Percentiles rank a stretch among this genome's conserved stretches.
Conservation (phyloP, 257 asterid species). For the Datura wrightii region DNA sequence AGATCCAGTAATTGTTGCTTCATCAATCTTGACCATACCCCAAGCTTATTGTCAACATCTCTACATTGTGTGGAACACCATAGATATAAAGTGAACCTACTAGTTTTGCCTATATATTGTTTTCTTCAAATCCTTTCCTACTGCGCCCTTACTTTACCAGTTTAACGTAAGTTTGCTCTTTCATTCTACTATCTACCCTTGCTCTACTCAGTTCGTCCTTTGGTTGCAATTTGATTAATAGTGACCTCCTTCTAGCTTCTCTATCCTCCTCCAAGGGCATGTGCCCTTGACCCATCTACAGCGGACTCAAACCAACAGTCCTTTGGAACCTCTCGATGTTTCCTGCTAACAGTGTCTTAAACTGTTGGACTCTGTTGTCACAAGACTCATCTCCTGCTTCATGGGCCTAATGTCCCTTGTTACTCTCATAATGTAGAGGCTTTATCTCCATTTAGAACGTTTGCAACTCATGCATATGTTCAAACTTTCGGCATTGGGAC, state of each 20-base stretch:
- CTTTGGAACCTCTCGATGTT: background rate
- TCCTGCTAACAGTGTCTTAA: conserved; percentile 2
- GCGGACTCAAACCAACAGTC: background rate
- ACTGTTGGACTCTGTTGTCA: background rate
- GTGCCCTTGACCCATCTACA: background rate
- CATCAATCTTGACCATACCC: background rate
- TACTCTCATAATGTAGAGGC: background rate
- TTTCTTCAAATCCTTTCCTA: conserved; percentile 6
- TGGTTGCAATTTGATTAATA: background rate
- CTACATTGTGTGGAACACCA: background rate
- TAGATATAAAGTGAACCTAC: background rate
- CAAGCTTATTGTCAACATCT: background rate
- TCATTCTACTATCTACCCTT: conserved; percentile 15
- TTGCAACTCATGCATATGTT: background rate
- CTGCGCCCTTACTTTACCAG: conserved; percentile 2
- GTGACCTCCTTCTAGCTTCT: background rate
- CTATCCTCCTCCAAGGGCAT: conserved; percentile 4
- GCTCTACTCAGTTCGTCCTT: background rate
- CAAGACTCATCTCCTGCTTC: background rate
- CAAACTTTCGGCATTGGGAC: background rate
- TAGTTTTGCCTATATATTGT: background rate
- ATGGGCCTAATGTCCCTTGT: background rate
- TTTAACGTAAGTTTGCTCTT: background rate
- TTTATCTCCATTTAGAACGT: conserved; percentile 13
- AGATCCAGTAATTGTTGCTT: background rate